Evolutionary conservation across 768 basidiomycete genomes (phyloP).

Genomic region (Auriscalpium vulgare): DNA sequence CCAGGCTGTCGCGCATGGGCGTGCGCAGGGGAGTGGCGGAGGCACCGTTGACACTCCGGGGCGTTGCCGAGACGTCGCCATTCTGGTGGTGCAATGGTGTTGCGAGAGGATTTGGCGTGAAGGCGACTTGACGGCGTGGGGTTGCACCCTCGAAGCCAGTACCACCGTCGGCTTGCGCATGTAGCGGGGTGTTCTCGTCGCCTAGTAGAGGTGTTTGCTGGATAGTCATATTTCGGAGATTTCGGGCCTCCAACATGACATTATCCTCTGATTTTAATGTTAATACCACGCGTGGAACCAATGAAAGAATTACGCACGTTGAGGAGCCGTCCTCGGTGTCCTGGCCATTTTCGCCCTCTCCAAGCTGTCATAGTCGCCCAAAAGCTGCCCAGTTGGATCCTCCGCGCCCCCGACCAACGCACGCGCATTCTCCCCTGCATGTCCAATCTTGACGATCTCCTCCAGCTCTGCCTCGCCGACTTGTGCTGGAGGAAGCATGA

Average conservation of each 20-base stretch:
- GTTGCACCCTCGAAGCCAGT: slow-evolving; percentile 95
- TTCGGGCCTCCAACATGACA: slow-evolving; percentile 90
- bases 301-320: slow-evolving; percentile 41
- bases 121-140: slow-evolving; percentile 82
- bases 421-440: slow-evolving; percentile 84
- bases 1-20: slow-evolving; percentile 87
- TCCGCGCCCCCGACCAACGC: slow-evolving; percentile 75
- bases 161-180: slow-evolving; percentile 60
- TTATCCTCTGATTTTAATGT: slow-evolving; percentile 69
- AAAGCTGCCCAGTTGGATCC: slow-evolving; percentile 75
- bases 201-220: slow-evolving; percentile 92
- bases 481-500: slow-evolving; percentile 82
- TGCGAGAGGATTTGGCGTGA: slow-evolving; percentile 94
- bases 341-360: slow-evolving; percentile 86
- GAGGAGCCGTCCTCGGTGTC: slow-evolving; percentile 90
- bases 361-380: slow-evolving; percentile 90
- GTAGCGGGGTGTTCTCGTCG: slow-evolving; percentile 95
- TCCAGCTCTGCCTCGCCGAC: slow-evolving; percentile 93
- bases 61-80: slow-evolving; percentile 40
- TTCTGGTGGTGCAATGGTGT: slow-evolving; percentile 59
- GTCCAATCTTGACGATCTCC: slow-evolving; percentile 97
- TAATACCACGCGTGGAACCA: slow-evolving; percentile 4
- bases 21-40: slow-evolving; percentile 83
- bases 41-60: slow-evolving; percentile 32
- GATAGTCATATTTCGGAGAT: slow-evolving; percentile 88